phyloP scores from a whole-genome alignment of 2,329 filamentous ascomycete species.

The Nemania abortiva region DNA sequence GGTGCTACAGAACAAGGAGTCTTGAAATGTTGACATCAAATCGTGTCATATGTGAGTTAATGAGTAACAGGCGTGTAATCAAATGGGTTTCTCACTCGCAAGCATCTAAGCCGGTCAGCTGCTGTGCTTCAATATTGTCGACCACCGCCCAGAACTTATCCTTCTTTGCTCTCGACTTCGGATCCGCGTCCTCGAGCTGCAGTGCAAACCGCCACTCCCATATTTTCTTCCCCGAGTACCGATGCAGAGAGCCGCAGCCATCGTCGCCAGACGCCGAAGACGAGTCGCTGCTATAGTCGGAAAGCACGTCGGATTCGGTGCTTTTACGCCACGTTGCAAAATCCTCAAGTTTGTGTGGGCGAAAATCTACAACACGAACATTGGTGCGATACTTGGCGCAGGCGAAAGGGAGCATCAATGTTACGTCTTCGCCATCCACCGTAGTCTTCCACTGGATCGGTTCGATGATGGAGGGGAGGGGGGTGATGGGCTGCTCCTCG shows the following conservation, averaged over 20 bases:
- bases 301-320: slow-evolving; percentile 64
- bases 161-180: slow-evolving; percentile 53
- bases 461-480: slow-evolving; percentile 57
- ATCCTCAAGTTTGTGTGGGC: slow-evolving; percentile 75
- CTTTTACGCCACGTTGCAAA: slow-evolving; percentile 69
- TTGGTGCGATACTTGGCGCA: slow-evolving; percentile 77
- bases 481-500: slow-evolving; percentile 51
- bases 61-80: not conserved
- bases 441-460: slow-evolving; percentile 57
- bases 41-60: not conserved
- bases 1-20: not conserved
- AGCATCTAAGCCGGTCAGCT: slow-evolving; percentile 62
- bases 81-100: slow-evolving; percentile 53
- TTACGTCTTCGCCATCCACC: slow-evolving; percentile 54
- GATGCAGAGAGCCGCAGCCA: slow-evolving; percentile 43
- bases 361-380: slow-evolving; percentile 86
- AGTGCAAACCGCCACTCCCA: slow-evolving; percentile 92
- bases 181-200: slow-evolving; percentile 76
- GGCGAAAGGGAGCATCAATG: slow-evolving; percentile 74
- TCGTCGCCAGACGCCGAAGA: slow-evolving; percentile 50
- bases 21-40: not conserved
- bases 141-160: slow-evolving; percentile 76
- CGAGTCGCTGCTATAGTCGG: slow-evolving; percentile 55
- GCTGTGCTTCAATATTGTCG: slow-evolving; percentile 66
- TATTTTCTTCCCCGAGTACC: slow-evolving; percentile 46